Conservation (phyloP, 2,329 filamentous ascomycete species). For the Sordariomycetes sp. region DNA sequence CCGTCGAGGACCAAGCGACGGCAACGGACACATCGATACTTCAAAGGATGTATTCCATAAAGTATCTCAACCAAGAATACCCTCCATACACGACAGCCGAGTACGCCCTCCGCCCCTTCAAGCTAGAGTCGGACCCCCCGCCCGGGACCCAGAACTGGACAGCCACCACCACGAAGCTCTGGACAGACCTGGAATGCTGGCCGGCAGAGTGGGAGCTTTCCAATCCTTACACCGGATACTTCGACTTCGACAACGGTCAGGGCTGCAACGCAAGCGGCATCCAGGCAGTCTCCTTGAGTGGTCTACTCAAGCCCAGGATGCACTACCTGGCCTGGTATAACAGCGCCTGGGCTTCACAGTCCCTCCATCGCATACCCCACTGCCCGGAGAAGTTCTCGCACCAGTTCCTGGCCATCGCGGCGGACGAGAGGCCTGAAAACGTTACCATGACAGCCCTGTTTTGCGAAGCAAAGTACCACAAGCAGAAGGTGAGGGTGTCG, state of each 20-base stretch:
- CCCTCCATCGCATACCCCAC: slow-evolving; percentile 18
- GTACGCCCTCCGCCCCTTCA: slow-evolving; percentile 29
- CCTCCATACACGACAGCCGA: slow-evolving; percentile 28
- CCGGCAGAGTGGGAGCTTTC: slow-evolving; percentile 13
- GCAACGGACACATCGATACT: slow-evolving; percentile 21
- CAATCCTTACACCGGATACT: no score
- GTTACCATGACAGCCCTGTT: slow-evolving; percentile 20
- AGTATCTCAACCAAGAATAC: slow-evolving; percentile 27
- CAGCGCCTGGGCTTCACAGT: slow-evolving; percentile 15
- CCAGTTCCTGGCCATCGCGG: slow-evolving; percentile 21
- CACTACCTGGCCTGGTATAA: slow-evolving; percentile 29
- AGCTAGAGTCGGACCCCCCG: slow-evolving; percentile 4
- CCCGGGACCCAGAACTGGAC: slow-evolving; percentile 13
- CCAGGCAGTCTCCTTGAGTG: no score
- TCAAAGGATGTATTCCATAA: slow-evolving; percentile 29
- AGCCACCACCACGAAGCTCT: slow-evolving; percentile 14
- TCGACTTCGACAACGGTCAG: slow-evolving; percentile 19
- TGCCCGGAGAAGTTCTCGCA: slow-evolving; percentile 20
- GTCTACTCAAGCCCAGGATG: no score
- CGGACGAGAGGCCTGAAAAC: not conserved
- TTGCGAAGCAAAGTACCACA: slow-evolving; percentile 29
- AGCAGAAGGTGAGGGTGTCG: slow-evolving; percentile 26
- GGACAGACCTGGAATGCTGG: slow-evolving; percentile 23
- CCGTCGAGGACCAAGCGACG: slow-evolving; percentile 9
- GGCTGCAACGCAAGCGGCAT: slow-evolving; percentile 18